A percentile compares a stretch with the other conserved stretches of the same genome.
phyloP scores from a whole-genome alignment of 2,329 filamentous ascomycete genomes.

The Sporothrix brunneoviolacea region DNA sequence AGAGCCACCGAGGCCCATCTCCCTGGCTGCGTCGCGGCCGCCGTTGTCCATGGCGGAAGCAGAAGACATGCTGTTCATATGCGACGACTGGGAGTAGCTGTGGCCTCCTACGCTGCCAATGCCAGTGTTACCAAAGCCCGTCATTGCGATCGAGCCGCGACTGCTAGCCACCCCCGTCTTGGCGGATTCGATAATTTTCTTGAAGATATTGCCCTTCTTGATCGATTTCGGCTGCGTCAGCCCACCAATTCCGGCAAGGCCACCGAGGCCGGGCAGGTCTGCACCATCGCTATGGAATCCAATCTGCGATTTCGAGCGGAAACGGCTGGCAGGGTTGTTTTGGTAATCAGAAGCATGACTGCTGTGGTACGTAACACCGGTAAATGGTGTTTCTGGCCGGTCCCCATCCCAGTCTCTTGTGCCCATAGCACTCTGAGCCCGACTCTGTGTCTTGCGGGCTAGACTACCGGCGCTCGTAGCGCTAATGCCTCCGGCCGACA shows the following conservation, averaged over 20 bases:
- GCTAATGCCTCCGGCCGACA: constrained; percentile 84
- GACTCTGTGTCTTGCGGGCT: constrained; percentile 61
- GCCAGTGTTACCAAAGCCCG: constrained; percentile 36
- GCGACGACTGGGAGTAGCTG: constrained; percentile 18
- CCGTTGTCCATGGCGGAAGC: constrained; percentile 19
- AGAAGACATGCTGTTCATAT: constrained; percentile 35
- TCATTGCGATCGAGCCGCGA: constrained; percentile 70
- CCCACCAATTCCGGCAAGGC: constrained; percentile 66
- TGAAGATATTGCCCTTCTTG: constrained; percentile 83
- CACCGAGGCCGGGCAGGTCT: constrained; percentile 36
- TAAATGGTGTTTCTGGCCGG: constrained; percentile 59
- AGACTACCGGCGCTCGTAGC: constrained; percentile 93
- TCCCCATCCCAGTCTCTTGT: constrained; percentile 49
- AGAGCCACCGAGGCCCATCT: constrained; percentile 56
- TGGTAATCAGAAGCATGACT: constrained; percentile 62
- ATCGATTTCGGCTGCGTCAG: constrained; percentile 69
- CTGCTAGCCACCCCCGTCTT: constrained; percentile 90
- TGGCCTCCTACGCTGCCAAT: constrained; percentile 15
- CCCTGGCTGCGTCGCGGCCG: constrained; percentile 50
- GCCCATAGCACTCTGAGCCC: constrained; percentile 58
- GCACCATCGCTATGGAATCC: constrained; percentile 46
- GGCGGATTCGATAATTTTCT: constrained; percentile 87
- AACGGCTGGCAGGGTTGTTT: constrained; percentile 25
- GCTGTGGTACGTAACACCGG: constrained; percentile 82
- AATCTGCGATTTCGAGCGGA: constrained; percentile 57